Conservation (phyloP, 768 basidiomycete species). For the Galerina marginata region DNA sequence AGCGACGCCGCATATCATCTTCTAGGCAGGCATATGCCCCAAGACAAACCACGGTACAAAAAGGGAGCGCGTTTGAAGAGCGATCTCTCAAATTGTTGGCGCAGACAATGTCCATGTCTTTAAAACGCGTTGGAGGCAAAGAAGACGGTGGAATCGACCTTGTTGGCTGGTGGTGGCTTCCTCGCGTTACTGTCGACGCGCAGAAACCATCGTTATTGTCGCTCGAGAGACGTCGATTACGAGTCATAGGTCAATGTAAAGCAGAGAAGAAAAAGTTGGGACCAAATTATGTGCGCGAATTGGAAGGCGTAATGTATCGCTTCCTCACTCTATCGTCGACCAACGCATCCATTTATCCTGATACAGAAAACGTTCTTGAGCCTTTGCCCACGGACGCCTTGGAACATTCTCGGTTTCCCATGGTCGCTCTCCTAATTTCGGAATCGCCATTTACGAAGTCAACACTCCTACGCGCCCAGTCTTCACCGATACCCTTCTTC, state of each 20-base stretch:
- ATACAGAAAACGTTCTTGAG: neutral
- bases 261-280: constrained; percentile 83
- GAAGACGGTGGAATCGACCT: constrained; percentile 92
- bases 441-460: constrained; percentile 80
- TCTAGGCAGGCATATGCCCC: neutral
- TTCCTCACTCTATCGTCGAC: constrained; percentile 34
- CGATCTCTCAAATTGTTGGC: constrained; percentile 67
- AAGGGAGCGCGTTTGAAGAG: constrained; percentile 78
- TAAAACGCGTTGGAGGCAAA: constrained; percentile 80
- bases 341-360: constrained; percentile 4
- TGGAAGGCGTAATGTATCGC: constrained; percentile 85
- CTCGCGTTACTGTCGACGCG: constrained; percentile 9
- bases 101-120: constrained; percentile 75
- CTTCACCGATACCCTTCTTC: constrained; percentile 79
- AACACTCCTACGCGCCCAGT: constrained; percentile 70
- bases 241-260: constrained; percentile 90
- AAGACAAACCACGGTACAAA: constrained; percentile 58
- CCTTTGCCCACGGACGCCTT: neutral
- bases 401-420: constrained; percentile 28
- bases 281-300: constrained; percentile 83
- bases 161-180: constrained; percentile 91
- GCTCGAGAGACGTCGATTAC: constrained; percentile 53
- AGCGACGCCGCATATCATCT: neutral
- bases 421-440: constrained; percentile 81
- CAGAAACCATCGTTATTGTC: neutral